Conservation (phyloP, 306 rosid species). For the Carpinus fangiana region DNA sequence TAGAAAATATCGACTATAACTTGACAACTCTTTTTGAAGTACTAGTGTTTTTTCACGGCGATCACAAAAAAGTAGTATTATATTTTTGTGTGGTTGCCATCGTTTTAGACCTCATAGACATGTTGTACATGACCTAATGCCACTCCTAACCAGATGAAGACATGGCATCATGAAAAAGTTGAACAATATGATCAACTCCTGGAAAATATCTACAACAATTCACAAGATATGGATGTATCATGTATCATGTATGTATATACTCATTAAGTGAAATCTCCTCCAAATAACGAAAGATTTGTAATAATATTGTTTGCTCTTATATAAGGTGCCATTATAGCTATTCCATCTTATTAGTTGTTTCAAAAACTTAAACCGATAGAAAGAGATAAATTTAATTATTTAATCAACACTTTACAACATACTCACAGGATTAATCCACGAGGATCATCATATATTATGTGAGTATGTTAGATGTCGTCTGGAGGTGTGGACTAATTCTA, state of each 20-base stretch:
- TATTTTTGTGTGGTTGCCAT: constrained; percentile 10
- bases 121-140: constrained; percentile 4
- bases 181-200: neutral
- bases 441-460: neutral
- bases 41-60: too few species aligned
- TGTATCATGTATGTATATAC: neutral
- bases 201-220: neutral
- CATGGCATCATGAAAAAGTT: constrained; percentile 18
- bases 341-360: neutral
- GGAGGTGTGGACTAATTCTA: neutral
- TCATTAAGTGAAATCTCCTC: too few species aligned
- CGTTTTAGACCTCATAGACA: constrained; percentile 16
- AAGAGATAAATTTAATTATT: too few species aligned
- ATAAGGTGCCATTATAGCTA: neutral
- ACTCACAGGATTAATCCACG: too few species aligned
- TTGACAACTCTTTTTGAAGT: too few species aligned
- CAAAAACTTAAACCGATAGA: too few species aligned
- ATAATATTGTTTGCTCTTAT: neutral
- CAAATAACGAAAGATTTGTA: neutral
- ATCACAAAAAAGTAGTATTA: too few species aligned
- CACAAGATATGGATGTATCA: too few species aligned
- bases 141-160: constrained; percentile 1
- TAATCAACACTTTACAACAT: too few species aligned
- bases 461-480: neutral
- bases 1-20: too few species aligned